phyloP scores from a whole-genome alignment of 1,284 basidiomycete species.

The Puccinia novopanici region DNA sequence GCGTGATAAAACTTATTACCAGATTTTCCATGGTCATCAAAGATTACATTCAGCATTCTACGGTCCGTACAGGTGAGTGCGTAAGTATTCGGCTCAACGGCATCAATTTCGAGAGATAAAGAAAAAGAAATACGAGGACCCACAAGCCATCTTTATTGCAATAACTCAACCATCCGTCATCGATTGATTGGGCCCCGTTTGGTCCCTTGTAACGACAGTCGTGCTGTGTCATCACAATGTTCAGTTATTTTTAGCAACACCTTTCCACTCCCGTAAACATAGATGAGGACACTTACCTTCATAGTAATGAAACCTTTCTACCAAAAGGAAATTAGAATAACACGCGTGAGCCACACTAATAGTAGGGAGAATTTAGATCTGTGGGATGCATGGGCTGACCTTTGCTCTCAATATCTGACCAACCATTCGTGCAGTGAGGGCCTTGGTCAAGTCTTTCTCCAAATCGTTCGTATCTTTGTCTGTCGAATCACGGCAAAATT shows the following conservation, averaged over 20 bases:
- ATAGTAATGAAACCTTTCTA: conserved; percentile 27
- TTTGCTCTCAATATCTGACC: conserved; percentile 18
- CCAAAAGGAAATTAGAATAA: neutral
- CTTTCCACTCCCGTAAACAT: neutral
- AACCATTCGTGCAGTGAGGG: neutral
- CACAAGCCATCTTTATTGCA: conserved; percentile 7
- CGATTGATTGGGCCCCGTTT: conserved; percentile 6
- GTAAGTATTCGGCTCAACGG: neutral
- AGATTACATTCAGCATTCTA: conserved; percentile 17
- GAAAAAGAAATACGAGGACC: neutral
- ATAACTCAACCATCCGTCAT: conserved; percentile 24
- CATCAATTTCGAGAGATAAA: neutral
- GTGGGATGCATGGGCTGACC: neutral
- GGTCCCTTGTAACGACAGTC: neutral
- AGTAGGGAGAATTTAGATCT: no score
- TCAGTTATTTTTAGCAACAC: no score
- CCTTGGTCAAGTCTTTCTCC: neutral
- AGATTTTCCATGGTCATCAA: neutral
- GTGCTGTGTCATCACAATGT: neutral
- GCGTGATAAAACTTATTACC: conserved; percentile 20
- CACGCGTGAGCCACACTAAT: neutral
- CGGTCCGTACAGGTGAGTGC: neutral
- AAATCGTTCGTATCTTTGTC: neutral
- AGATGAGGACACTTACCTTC: neutral
- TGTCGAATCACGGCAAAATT: neutral